Evolutionary conservation across 768 basidiomycete species (phyloP).

Genomic region (Peribolospora baueri): DNA sequence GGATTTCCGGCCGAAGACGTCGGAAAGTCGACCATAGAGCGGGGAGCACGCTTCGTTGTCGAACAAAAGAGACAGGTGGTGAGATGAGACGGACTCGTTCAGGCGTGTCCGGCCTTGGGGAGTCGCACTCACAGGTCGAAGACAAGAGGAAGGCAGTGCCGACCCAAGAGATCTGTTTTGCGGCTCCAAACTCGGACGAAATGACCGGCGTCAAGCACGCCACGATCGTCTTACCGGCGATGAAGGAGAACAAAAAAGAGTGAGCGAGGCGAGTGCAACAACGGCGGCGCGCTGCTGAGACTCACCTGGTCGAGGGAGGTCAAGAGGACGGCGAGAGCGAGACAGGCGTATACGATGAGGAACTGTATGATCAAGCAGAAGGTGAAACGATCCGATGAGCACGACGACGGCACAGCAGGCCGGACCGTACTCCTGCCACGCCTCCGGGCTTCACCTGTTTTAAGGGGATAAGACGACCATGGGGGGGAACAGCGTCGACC

Average conservation of each 20-base stretch:
- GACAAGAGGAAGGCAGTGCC: not conserved
- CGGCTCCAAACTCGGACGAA: not conserved
- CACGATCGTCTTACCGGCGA: not conserved
- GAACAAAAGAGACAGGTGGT: too few species aligned
- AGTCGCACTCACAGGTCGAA: not conserved
- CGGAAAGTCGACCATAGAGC: not conserved
- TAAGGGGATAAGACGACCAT: too few species aligned
- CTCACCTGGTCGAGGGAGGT: not conserved
- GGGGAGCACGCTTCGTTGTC: not conserved
- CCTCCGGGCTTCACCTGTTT: too few species aligned
- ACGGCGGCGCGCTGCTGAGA: not conserved
- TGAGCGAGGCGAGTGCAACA: not conserved
- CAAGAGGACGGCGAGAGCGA: not conserved
- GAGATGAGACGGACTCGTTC: too few species aligned
- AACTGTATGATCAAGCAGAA: not conserved
- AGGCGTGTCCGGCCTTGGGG: too few species aligned
- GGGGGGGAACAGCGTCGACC: too few species aligned
- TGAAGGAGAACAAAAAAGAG: not conserved
- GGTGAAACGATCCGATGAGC: too few species aligned
- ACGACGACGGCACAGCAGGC: too few species aligned
- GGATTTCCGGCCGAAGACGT: not conserved
- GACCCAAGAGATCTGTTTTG: not conserved
- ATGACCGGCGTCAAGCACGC: not conserved
- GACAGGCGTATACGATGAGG: not conserved
- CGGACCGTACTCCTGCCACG: too few species aligned